A percentile compares a stretch with the other conserved stretches of the same genome.
These are phyloP conservation scores for Leersia perrieri DNA, from an alignment of 176 grass and related monocot species.

Conservation along the genomic window DNA sequence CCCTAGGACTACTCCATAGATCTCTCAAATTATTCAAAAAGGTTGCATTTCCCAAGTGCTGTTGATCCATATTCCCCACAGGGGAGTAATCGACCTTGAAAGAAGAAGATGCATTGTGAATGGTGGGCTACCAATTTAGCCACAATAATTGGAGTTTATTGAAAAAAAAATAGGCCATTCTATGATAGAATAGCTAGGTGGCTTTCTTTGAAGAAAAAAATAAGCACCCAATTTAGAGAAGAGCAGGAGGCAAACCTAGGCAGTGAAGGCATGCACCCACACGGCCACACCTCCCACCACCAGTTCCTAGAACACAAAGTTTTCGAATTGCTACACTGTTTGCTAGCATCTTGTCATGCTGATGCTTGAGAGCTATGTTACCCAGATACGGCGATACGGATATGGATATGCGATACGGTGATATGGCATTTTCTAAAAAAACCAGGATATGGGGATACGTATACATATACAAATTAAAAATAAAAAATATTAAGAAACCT, in stretches of 20 bases:
- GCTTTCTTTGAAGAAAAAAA: not conserved
- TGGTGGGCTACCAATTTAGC: not conserved
- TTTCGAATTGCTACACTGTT: not conserved
- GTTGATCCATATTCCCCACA: not conserved
- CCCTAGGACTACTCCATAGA: not conserved
- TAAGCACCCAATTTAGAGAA: not conserved
- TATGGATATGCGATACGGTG: no score
- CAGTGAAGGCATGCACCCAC: no score
- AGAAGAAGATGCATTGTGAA: not conserved
- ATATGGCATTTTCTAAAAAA: no score
- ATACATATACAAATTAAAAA: no score
- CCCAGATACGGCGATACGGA: no score
- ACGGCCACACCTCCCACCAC: not conserved
- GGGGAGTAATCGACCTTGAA: not conserved
- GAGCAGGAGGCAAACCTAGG: no score
- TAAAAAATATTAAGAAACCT: no score
- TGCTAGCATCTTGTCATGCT: not conserved
- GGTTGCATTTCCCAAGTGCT: no score
- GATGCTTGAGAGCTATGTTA: not conserved
- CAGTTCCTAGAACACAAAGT: not conserved
- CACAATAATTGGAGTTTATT: not conserved
- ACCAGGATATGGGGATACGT: no score
- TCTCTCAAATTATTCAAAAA: not conserved
- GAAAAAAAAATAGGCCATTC: not conserved
- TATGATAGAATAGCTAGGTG: not conserved